Evolutionary conservation across 306 rosid genomes (phyloP), one percentile per base, ranked within the genome.

Genomic region (Alnus glutinosa): DNA sequence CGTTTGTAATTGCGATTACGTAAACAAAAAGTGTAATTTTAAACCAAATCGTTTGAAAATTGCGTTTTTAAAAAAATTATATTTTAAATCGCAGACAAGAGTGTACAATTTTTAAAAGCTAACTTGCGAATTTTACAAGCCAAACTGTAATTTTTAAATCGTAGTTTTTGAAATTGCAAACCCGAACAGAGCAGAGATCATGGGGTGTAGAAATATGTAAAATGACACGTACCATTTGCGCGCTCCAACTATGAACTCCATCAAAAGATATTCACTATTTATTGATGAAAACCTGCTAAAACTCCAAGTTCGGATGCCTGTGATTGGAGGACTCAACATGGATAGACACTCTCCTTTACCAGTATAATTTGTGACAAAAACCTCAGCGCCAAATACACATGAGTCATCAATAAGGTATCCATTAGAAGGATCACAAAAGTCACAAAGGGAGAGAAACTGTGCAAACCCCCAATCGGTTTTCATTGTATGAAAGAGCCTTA

Each of bases 321-420:
- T 49, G 18, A 3, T 4, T 1, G 79, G 79, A 47, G 37, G 10
- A 23, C 55, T 34, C 51, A 76, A 47, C 28, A 63, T 9, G 36
- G 79, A 62, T 23, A 76, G 28, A 13, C 79, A 4, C 36, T 49
- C 79, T 11, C 70, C 79, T 37, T 48, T 50, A 10, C 52, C 51
- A 28, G 62, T 63, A 49, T 14, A 48, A 48, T 76, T 76, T 14
- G 32, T 57, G 34, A 76, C 37, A 42, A 63, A 76, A 30, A 76
- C 72, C 61, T 76, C 79, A 11, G 39, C 73, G 0, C 79, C 79
- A 14, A 76, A 49, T 14, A 51, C 64, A 15, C 79, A 76, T 0
- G 50, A 16, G 73, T 76, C 79, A 34, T 76, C 52, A 18, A 76
- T 50, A 49, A 76, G 72, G 79, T 49, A 76, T 57, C 79, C 79